Evolutionary conservation across 805 yeast species (phyloP).

Genomic region (Metschnikowia anglica): DNA sequence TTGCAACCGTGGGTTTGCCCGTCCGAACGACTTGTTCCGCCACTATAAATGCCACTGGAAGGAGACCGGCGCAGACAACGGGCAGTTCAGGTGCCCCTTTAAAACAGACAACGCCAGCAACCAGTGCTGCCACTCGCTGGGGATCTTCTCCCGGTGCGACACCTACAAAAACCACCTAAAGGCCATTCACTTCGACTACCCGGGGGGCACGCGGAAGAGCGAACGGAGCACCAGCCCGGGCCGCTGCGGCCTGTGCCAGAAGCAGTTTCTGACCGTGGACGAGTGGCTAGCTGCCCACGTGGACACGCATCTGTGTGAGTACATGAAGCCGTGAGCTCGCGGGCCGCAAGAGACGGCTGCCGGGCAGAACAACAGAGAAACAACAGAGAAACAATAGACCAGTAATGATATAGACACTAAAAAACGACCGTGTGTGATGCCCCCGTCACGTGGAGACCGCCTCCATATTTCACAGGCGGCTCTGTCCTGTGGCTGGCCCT

Average conservation of each 20-base stretch:
- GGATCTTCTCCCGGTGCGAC: constrained; percentile 85
- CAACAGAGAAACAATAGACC: too few species aligned
- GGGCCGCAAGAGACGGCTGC: too few species aligned
- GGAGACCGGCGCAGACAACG: constrained; percentile 63
- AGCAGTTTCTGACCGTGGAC: constrained; percentile 64
- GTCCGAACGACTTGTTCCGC: constrained; percentile 82
- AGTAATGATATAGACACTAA: too few species aligned
- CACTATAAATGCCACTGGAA: constrained; percentile 86
- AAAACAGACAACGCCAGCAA: constrained; percentile 34
- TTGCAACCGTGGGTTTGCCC: constrained; percentile 82
- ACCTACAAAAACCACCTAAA: constrained; percentile 89
- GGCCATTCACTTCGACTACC: constrained; percentile 87
- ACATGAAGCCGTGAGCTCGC: constrained; percentile 3
- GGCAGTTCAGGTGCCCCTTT: constrained; percentile 80
- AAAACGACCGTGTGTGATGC: too few species aligned
- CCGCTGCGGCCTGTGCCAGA: constrained; percentile 73
- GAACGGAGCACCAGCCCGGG: constrained; percentile 71
- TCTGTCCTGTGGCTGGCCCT: too few species aligned
- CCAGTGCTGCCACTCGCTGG: constrained; percentile 72
- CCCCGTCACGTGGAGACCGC: too few species aligned
- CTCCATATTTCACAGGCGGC: too few species aligned
- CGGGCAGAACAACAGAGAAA: too few species aligned
- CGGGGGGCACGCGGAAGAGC: constrained; percentile 78
- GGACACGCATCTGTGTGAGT: constrained; percentile 45
- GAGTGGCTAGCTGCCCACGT: constrained; percentile 79